Conservation (phyloP, 78 protist genomes). For the Protostelium mycophagum region DNA sequence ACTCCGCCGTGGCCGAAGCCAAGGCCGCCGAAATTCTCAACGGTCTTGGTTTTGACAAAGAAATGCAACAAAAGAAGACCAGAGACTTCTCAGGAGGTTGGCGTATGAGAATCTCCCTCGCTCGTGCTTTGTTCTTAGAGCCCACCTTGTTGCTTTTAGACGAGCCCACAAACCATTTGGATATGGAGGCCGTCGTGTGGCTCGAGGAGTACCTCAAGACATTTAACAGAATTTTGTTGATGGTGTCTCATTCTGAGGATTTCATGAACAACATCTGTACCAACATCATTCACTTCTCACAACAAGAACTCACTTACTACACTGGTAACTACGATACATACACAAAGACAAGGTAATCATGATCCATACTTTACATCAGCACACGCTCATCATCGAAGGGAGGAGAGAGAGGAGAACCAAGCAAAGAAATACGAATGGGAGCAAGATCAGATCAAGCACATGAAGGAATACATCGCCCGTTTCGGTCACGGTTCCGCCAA, state of each 20-base stretch:
- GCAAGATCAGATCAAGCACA: constrained; percentile 89
- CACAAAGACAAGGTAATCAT: constrained; percentile 55
- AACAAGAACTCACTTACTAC: constrained; percentile 59
- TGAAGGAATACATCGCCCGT: constrained; percentile 80
- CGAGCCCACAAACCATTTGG: constrained; percentile 91
- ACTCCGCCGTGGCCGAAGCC: constrained; percentile 50
- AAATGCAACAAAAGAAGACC: constrained; percentile 43
- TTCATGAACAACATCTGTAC: constrained; percentile 87
- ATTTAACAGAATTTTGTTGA: constrained; percentile 63
- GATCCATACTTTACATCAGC: not conserved
- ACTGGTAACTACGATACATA: constrained; percentile 75
- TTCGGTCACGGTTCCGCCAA: constrained; percentile 64
- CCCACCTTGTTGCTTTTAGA: constrained; percentile 81
- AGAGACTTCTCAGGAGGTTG: constrained; percentile 85
- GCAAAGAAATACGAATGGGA: constrained; percentile 76
- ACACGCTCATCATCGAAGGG: not conserved
- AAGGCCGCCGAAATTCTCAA: constrained; percentile 73
- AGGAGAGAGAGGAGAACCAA: constrained; percentile 74
- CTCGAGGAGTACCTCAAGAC: constrained; percentile 77
- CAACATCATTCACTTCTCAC: constrained; percentile 76
- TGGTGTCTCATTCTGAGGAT: constrained; percentile 85
- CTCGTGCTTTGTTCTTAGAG: constrained; percentile 71
- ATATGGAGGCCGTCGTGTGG: constrained; percentile 87
- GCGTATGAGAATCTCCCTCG: constrained; percentile 88
- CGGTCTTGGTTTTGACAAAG: constrained; percentile 78